A percentile compares a stretch with the other conserved stretches of the same genome.
Conservation (phyloP, 106 monocot species). For the Dioscorea zingiberensis region DNA sequence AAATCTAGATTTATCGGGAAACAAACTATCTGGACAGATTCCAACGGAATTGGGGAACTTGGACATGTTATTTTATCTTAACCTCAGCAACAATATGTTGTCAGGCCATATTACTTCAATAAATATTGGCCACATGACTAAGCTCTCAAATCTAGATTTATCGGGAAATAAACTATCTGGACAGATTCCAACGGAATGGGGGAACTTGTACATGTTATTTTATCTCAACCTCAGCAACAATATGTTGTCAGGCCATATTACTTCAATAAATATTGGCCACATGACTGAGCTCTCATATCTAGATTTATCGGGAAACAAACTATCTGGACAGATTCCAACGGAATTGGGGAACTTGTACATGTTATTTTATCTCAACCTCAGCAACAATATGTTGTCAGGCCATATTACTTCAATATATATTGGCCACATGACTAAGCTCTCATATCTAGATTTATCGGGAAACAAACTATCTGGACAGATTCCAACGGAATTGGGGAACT, state of each 20-base stretch:
- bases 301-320: conserved; percentile 45
- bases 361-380: conserved; percentile 20
- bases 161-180: conserved; percentile 49
- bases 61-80: too few relatives aligned
- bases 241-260: conserved; percentile 31
- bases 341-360: conserved; percentile 23
- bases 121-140: conserved; percentile 12
- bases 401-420: conserved; percentile 38
- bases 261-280: conserved; percentile 17
- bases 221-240: conserved; percentile 51
- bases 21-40: too few relatives aligned
- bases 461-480: conserved; percentile 36
- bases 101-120: conserved; percentile 18
- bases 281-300: conserved; percentile 17
- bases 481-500: conserved; percentile 29
- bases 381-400: too few relatives aligned
- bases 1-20: conserved; percentile 43
- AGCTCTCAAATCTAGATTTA: conserved; percentile 30
- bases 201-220: conserved; percentile 11
- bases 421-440: conserved; percentile 11
- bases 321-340: conserved; percentile 28
- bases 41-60: too few relatives aligned
- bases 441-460: conserved; percentile 38
- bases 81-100: too few relatives aligned
- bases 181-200: conserved; percentile 31